Evolutionary conservation across 2,329 filamentous ascomycete species (phyloP), one percentile per base, ranked within the genome.

Genomic region (Xylariaceae sp.): DNA sequence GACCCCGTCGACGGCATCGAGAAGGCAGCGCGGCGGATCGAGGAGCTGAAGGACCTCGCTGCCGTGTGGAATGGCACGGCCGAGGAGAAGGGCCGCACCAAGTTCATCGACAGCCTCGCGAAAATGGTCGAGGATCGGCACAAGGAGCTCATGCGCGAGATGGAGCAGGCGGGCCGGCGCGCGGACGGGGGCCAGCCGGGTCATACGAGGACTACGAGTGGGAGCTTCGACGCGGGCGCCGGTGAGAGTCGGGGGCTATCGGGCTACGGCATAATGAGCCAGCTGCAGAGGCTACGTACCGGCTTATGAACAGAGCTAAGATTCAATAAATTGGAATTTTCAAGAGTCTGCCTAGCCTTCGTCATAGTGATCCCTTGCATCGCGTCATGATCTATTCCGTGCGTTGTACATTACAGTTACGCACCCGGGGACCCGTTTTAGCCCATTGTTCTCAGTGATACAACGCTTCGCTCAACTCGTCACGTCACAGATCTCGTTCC

Each of bases 31-130:
- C 78, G 79, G 51, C 78, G 89, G 42, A 85, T 97, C 13, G 86
- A 90, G 65, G 84, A 88, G 66, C 77, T 97, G 52, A 86, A 90
- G 65, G 80, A 85, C 58, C 72, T 97, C 59, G 83, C 84, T 3
- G 74, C 74, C n/a, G 85, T 99, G 19, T 99, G 94, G 92, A 92
- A 88, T 68, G 91, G 91, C n/a, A 96, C 94, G 2, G 87, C 89
- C 0, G 94, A 99, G 73, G 94, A 97, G 70, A 95, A 89, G 72
- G 89, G 90, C 5, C 78, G 94, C 49, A 74, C 74, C 9, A 88
- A 83, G 65, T 91, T 96, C 67, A 85, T 99, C 16, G 92, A 97
- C 60, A 80, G 80, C 48, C 70, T 99, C 63, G 84, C 85, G 32
- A 90, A 85, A 74, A 80, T 89, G 71, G 89, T 96, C 1, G 91